Percentiles rank a stretch among this genome's conserved stretches.
phyloP scores from a whole-genome alignment of 176 grass and related monocot genomes.

The Oryza meyeriana region DNA sequence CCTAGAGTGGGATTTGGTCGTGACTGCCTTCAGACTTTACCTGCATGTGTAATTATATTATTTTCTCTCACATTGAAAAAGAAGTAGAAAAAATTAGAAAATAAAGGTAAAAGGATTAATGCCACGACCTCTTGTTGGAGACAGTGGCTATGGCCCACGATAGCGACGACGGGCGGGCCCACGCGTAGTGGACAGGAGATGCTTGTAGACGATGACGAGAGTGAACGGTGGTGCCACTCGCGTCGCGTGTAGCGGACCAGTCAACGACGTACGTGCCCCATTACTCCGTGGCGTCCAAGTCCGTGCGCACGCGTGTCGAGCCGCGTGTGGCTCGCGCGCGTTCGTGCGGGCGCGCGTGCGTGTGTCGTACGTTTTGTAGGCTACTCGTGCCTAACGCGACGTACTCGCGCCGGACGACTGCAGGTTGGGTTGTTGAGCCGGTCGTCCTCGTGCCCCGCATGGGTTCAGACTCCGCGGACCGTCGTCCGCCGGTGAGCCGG shows the following conservation, averaged over 20 bases:
- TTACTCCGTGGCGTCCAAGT: background rate
- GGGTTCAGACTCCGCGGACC: background rate
- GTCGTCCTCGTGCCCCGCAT: background rate
- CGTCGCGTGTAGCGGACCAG: background rate
- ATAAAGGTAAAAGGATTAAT: background rate
- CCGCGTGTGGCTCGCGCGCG: no score
- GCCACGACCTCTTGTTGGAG: background rate
- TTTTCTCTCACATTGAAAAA: background rate
- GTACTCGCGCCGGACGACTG: no score
- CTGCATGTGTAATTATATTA: background rate
- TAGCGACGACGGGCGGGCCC: background rate
- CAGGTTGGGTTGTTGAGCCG: no score
- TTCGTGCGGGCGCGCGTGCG: no score
- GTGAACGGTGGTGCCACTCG: background rate
- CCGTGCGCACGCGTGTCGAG: background rate
- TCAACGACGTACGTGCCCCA: background rate
- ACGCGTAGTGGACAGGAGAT: background rate
- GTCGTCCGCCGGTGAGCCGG: no score
- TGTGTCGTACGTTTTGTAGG: background rate
- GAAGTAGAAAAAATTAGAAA: background rate
- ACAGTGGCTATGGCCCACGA: constrained; percentile 1
- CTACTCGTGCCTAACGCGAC: no score
- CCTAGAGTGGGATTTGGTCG: constrained; percentile 32
- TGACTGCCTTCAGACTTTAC: background rate
- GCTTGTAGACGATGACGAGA: background rate